Evolutionary conservation across 805 yeast genomes (phyloP), one percentile per base, ranked within the genome.

Genomic region (Saccharomycopsis selenospora): DNA sequence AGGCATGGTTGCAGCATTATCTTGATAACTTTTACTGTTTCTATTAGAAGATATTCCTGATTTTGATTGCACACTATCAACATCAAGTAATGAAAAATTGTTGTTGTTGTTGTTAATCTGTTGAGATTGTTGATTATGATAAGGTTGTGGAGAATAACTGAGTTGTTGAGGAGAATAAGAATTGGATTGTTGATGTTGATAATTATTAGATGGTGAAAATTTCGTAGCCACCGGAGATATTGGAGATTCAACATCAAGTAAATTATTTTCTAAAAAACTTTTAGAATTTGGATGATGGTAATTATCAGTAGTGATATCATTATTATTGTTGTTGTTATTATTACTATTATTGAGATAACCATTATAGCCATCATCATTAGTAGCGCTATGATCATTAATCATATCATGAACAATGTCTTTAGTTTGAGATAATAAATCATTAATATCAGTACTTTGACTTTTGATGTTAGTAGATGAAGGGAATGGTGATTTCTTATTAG

Each of bases 191-290:
- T 8, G 42, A 20, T 40, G 13, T 20, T 40, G n/a, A 40, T 22
- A 7, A n/a, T 22, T 36, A 10, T n/a, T 8, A 22, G 14, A 10
- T 36, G 40, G 33, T 11, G n/a, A n/a, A 28, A n/a, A 11, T 11
- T 28, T 28, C 33, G 11, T n/a, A 28, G 4, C 28, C 36, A 18
- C 29, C 25, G 11, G 36, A 8, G 13, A n/a, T 26, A 33, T n/a
- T 18, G 50, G 50, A 7, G 50, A 47, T 13, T 47, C 50, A 20
- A 47, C 42, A 30, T 47, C 50, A 11, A 47, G 36, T 41, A 47
- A 47, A 20, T 47, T 42, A 41, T 20, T n/a, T 4, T 18, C 4
- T 22, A 6, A 13, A 23, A 13, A 7, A 38, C 10, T 20, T 6
- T 17, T 4, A 18, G 25, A 22, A 23, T 27, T 27, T 27, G 29